Base-by-base conservation (phyloP, 2,329 filamentous ascomycete species). In the Fusarium sp. region DNA sequence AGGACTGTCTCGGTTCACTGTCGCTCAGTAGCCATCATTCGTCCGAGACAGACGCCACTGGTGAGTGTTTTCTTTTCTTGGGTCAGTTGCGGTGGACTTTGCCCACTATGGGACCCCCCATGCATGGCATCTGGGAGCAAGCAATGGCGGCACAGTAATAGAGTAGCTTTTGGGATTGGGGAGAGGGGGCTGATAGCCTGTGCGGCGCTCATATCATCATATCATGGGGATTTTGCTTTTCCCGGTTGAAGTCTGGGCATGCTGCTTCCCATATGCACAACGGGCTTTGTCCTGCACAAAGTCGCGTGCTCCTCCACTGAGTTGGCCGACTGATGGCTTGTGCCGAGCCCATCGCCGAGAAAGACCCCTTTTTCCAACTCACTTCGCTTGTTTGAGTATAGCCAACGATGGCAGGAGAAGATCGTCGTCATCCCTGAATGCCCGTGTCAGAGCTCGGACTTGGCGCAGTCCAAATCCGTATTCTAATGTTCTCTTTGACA, bases 271-370 rank as follows among this genome's bases (percentile, higher is more conserved):
- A 42, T 71, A 68, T 74, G 72, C 70, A 69, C 47, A 15, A 59
- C 54, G 46, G 59, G 51, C 60, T 59, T 73, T 58, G 50, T 66
- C 50, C 60, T 73, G 68, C 59, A 73, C 64, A 66, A 70, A 72
- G 71, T 74, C 73, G 73, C 73, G 73, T 75, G 73, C 71, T 63
- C 59, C 42, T 34, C 27, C 27, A 25, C 42, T 42, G 71, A 67
- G 68, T 58, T 58, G 46, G 51, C 50, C 49, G 60, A 61, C 32
- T 55, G 52, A 32, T 60, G 42, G 53, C 62, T 69, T 59, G 47
- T 72, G 70, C 70, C 70, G 70, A 71, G 70, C 66, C 60, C 66
- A 47, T 63, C 51, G 66, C 70, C 66, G 66, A 72, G 45, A 53
- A 22, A 58, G 70, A 71, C 66, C 66, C 70, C 66, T 70, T 72